Evolutionary conservation across 2,329 filamentous ascomycete species (phyloP).

Genomic region (Nemania diffusa): DNA sequence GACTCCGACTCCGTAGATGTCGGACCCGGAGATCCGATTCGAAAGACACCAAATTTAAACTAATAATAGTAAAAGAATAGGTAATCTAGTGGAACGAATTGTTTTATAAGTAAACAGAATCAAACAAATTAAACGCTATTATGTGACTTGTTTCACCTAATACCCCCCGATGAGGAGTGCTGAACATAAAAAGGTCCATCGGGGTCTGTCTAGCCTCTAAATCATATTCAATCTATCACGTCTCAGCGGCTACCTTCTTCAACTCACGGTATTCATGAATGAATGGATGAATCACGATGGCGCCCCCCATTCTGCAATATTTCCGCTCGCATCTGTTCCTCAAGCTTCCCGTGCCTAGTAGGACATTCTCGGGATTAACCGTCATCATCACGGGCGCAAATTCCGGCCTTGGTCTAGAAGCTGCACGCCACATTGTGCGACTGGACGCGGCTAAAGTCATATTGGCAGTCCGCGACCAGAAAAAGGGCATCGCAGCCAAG

Average conservation of each 20-base stretch:
- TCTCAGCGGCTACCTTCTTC: too few species aligned
- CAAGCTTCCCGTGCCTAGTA: not conserved
- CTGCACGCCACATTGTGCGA: conserved; percentile 54
- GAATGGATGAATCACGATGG: not conserved
- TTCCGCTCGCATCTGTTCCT: conserved; percentile 7
- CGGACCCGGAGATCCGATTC: not conserved
- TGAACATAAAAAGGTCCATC: too few species aligned
- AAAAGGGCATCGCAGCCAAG: conserved; percentile 56
- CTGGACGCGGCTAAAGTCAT: conserved; percentile 56
- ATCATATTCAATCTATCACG: too few species aligned
- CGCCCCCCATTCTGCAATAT: conserved; percentile 6
- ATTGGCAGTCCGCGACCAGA: conserved; percentile 53
- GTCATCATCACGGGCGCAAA: conserved; percentile 59
- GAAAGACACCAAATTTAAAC: not conserved
- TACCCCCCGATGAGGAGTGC: too few species aligned
- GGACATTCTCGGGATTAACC: not conserved
- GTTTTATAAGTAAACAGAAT: too few species aligned
- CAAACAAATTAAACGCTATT: too few species aligned
- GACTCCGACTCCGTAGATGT: not conserved
- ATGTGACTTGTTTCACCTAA: too few species aligned
- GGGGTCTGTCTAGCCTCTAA: too few species aligned
- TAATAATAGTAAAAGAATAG: too few species aligned
- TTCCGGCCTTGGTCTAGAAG: conserved; percentile 55
- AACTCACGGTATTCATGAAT: too few species aligned
- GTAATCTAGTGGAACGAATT: too few species aligned